phyloP scores from a whole-genome alignment of 78 protist genomes.

The Dictyostelium citrinum region DNA sequence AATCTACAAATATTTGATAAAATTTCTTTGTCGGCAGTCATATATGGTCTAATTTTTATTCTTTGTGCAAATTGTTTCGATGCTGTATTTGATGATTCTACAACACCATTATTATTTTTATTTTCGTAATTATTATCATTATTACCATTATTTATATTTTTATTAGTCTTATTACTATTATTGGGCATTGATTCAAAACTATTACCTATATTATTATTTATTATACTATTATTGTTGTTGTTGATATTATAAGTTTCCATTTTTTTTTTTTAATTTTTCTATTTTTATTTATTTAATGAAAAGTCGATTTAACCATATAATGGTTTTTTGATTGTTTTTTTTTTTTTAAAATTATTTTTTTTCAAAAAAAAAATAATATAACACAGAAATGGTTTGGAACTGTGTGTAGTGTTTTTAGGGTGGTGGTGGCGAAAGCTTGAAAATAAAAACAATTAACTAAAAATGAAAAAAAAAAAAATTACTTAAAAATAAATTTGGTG shows the following conservation, averaged over 20 bases:
- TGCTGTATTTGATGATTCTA: background rate
- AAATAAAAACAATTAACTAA: background rate
- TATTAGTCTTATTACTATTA: background rate
- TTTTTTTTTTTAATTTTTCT: background rate
- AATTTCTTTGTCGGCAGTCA: slow-evolving; percentile 35
- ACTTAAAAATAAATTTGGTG: background rate
- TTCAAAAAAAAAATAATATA: background rate
- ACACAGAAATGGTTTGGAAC: background rate
- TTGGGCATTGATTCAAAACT: background rate
- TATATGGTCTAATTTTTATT: slow-evolving; percentile 29
- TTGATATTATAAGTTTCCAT: background rate
- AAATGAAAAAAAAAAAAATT: background rate
- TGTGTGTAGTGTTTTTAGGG: background rate
- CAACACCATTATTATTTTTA: background rate
- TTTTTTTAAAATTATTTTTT: background rate
- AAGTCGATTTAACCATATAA: background rate
- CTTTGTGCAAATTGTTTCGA: background rate
- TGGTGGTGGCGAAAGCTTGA: background rate
- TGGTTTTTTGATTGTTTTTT: background rate
- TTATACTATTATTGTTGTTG: background rate
- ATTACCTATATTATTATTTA: background rate
- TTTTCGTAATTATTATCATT: background rate
- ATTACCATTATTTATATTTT: background rate
- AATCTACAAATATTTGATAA: slow-evolving; percentile 60
- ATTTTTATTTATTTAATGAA: background rate